phyloP scores from a whole-genome alignment of 1,139 yeast species.

The Groenewaldozyma auringiensis region DNA sequence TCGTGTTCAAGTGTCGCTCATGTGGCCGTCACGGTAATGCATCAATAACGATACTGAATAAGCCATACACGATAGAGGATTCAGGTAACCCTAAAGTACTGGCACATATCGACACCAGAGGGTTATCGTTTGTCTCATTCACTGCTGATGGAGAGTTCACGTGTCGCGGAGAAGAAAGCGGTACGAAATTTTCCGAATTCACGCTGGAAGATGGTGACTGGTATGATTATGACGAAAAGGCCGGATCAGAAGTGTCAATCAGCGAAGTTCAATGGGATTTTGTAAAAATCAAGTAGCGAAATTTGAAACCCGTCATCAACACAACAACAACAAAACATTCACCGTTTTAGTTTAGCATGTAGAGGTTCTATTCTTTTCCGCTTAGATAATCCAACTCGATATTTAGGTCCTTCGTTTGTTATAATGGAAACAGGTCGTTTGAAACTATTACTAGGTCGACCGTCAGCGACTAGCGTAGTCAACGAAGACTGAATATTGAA shows the following conservation, averaged over 20 bases:
- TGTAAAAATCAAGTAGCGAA: slow-evolving; percentile 15
- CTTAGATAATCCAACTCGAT: not conserved
- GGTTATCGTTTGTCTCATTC: slow-evolving; percentile 65
- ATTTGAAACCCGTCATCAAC: not conserved
- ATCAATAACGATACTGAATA: slow-evolving; percentile 17
- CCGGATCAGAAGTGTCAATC: slow-evolving; percentile 72
- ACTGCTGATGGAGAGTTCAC: slow-evolving; percentile 60
- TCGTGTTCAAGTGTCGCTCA: slow-evolving; percentile 66
- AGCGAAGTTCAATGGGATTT: slow-evolving; percentile 63
- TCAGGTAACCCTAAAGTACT: slow-evolving; percentile 38
- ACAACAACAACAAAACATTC: not conserved
- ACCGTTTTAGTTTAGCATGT: not conserved
- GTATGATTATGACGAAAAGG: slow-evolving; percentile 91
- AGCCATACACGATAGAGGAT: slow-evolving; percentile 32
- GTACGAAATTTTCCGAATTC: slow-evolving; percentile 52
- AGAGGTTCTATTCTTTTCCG: not conserved
- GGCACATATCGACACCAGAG: slow-evolving; percentile 76
- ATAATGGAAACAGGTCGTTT: not conserved
- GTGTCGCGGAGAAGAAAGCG: slow-evolving; percentile 49
- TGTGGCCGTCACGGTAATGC: slow-evolving; percentile 48
- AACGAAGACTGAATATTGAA: not conserved
- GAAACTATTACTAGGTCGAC: not conserved
- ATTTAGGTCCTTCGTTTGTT: not conserved
- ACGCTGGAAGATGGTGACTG: slow-evolving; percentile 77
- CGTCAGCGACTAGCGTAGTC: not conserved